Base-by-base conservation (phyloP, 108 stramenopile species). In the Mayamaea pseudoterrestris region DNA sequence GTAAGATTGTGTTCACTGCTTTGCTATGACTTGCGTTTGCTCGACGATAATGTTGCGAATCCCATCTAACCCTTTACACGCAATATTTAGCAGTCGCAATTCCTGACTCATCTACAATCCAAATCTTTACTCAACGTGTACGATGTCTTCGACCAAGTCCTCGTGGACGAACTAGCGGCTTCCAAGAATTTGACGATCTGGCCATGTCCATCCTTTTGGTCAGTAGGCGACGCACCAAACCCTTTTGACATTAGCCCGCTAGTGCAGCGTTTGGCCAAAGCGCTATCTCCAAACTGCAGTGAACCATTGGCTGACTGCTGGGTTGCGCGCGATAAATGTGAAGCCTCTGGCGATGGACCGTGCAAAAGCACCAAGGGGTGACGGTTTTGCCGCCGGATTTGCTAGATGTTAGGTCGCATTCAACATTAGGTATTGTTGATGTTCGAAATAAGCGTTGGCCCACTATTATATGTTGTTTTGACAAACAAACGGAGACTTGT, bases 181-280 rank as follows among this genome's bases (percentile, higher is more conserved):
- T 64, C 74, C 27, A 58, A 71, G 21, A 65, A 82, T 47, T 27
- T 82, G 34, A 74, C 64, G 6, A 51, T 40, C 22, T 87, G 84
- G 84, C 84, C 84, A 4, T 87, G 84, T 60, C 63, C 69, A 41
- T 74, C 74, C 30, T 78, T 87, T 61, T 87, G 80, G 80, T 62
- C 61, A 27, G 74, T 69, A 9, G 75, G 69, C 5, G 70, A 74
- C 25, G 48, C 5, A 7, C 26, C 30, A 9, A 23, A 30, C 8
- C 40, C 55, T 22, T 44, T 51, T 2, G 31, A 57, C 16, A 23
- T 64, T n/a, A 63, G 48, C 45, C 55, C 47, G n/a, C 20, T 53
- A 11, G 41, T 61, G 0, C 25, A 40, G 22, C 37, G 47, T 12
- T 60, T 76, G 40, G 50, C 75, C 8, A 40, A 35, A 39, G 52